Percentiles rank a stretch among this genome's conserved stretches.
Evolutionary conservation across 192 early-diverging fungal species (phyloP).

Genomic region (Cetraspora pellucida): DNA sequence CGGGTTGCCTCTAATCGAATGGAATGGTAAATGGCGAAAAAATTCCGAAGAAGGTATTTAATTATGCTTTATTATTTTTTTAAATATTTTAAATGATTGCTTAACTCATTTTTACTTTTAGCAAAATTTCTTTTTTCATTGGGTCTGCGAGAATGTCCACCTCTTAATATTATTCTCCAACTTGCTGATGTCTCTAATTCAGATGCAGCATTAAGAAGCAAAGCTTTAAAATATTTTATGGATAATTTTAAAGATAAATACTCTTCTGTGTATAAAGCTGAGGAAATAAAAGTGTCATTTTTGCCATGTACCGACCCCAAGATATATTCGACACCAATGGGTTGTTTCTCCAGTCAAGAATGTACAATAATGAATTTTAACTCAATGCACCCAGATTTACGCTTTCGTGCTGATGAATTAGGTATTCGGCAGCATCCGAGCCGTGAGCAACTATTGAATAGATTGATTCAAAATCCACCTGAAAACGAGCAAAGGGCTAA

Average conservation of each 20-base stretch:
- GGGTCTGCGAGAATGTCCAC: conserved; percentile 50
- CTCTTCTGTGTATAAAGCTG: conserved; percentile 50
- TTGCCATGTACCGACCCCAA: conserved; percentile 53
- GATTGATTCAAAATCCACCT: conserved; percentile 41
- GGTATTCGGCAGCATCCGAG: conserved; percentile 66
- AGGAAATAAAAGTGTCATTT: conserved; percentile 55
- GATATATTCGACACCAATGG: conserved; percentile 55
- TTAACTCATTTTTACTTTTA: conserved; percentile 17
- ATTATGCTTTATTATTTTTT: conserved; percentile 37
- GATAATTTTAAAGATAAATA: conserved; percentile 68
- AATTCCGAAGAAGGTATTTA: conserved; percentile 36
- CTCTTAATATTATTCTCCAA: conserved; percentile 42
- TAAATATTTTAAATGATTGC: conserved; percentile 41
- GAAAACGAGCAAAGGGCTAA: conserved; percentile 46
- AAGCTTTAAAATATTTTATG: conserved; percentile 70
- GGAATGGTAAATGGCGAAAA: conserved; percentile 60
- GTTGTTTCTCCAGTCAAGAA: conserved; percentile 66
- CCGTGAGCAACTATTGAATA: conserved; percentile 41
- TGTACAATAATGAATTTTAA: conserved; percentile 67
- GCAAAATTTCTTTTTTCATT: conserved; percentile 53
- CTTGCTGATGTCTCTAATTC: conserved; percentile 42
- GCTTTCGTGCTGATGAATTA: conserved; percentile 58
- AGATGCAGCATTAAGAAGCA: conserved; percentile 40
- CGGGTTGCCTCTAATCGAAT: conserved; percentile 68
- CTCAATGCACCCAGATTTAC: conserved; percentile 59